Conservation (phyloP, 306 rosid species). For the Astragalus glycyphyllos region DNA sequence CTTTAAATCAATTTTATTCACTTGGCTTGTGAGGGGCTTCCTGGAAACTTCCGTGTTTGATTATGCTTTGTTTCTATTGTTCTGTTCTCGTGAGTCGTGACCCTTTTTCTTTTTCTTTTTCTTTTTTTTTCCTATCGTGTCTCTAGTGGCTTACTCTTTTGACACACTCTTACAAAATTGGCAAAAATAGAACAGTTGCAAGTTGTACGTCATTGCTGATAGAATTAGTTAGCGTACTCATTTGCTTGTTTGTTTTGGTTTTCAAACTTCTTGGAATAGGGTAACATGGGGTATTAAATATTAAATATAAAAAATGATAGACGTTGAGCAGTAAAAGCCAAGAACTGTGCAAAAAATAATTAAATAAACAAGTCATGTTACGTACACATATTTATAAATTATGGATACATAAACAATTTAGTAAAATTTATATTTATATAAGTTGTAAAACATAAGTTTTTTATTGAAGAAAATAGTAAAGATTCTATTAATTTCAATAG, state of each 20-base stretch:
- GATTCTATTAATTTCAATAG: not conserved
- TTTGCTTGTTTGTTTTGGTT: constrained; percentile 22
- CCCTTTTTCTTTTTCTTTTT: not conserved
- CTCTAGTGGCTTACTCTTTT: constrained; percentile 19
- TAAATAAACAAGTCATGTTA: not conserved
- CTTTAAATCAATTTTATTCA: constrained; percentile 28
- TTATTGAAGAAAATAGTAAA: no score
- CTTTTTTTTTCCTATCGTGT: not conserved
- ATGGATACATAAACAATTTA: no score
- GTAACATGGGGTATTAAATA: not conserved
- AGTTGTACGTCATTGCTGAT: not conserved
- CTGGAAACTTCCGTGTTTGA: not conserved
- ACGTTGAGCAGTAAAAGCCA: not conserved
- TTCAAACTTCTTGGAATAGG: constrained; percentile 38
- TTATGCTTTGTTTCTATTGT: not conserved
- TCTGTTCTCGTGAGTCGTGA: not conserved
- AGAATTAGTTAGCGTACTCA: constrained; percentile 4
- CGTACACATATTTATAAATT: no score
- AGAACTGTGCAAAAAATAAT: not conserved
- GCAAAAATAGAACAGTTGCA: constrained; percentile 33
- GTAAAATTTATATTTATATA: no score
- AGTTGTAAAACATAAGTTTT: no score
- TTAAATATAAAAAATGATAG: constrained; percentile 22
- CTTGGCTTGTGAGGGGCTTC: constrained; percentile 32
- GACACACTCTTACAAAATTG: constrained; percentile 8